These are phyloP conservation scores for Saccharomycopsis fodiens DNA, from an alignment of 805 yeast genomes.

Conservation along the genomic window DNA sequence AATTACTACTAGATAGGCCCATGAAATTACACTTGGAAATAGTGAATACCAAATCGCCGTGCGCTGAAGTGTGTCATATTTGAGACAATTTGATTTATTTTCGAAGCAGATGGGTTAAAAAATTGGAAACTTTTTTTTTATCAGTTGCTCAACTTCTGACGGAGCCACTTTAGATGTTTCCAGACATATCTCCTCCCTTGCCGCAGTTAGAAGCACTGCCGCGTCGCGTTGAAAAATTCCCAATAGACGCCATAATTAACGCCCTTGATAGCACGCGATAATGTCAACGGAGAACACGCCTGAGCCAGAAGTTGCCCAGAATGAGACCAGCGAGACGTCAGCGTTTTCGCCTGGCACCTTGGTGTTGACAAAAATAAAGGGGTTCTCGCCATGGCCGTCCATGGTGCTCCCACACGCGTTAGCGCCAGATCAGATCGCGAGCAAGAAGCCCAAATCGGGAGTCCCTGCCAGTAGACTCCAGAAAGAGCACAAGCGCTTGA, in stretches of 20 bases:
- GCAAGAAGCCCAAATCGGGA: constrained; percentile 41
- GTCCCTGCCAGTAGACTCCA: constrained; percentile 22
- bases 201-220: not conserved
- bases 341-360: constrained; percentile 41
- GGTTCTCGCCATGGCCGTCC: constrained; percentile 90
- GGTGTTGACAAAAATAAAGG: constrained; percentile 76
- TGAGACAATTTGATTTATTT: no score
- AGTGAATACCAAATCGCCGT: no score
- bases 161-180: no score
- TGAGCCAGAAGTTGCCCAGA: not conserved
- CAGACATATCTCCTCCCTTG: no score
- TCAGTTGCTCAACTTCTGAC: no score
- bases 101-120: no score
- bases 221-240: not conserved
- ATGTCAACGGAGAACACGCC: not conserved
- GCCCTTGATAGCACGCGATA: not conserved
- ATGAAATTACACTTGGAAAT: no score
- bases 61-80: no score
- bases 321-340: not conserved
- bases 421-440: constrained; percentile 49
- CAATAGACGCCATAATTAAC: not conserved
- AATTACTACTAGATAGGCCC: no score
- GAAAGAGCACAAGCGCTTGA: constrained; percentile 20
- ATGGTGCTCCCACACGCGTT: constrained; percentile 57
- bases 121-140: no score